Evolutionary conservation across 108 stramenopile genomes (phyloP).

Genomic region (Stephanodiscus minutulus): DNA sequence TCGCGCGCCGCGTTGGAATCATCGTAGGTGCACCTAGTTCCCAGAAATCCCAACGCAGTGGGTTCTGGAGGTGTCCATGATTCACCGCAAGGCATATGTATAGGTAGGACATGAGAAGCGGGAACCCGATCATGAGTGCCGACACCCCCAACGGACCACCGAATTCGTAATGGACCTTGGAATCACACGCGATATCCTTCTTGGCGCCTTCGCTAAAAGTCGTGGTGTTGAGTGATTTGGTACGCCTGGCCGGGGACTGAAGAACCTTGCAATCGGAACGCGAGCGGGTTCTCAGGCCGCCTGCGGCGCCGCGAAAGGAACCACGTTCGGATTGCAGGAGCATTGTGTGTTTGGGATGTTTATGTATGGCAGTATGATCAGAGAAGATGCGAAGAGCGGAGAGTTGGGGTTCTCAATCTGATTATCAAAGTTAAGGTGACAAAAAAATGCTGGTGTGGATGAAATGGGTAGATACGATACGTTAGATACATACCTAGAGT

Average conservation of each 20-base stretch:
- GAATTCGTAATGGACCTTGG: slow-evolving; percentile 47
- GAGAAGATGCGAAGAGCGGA: too few relatives aligned
- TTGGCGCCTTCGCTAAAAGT: slow-evolving; percentile 23
- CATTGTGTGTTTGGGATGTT: neutral
- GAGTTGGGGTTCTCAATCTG: too few relatives aligned
- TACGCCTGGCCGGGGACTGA: neutral
- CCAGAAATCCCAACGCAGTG: slow-evolving; percentile 34
- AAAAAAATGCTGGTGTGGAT: too few relatives aligned
- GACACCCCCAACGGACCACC: slow-evolving; percentile 44
- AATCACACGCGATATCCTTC: slow-evolving; percentile 34
- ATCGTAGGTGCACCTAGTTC: slow-evolving; percentile 21
- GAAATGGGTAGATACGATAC: too few relatives aligned
- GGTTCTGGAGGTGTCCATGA: slow-evolving; percentile 31
- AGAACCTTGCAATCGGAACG: neutral
- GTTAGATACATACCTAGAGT: too few relatives aligned
- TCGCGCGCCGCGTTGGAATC: slow-evolving; percentile 24
- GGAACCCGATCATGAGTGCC: slow-evolving; percentile 42
- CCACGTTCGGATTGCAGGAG: slow-evolving; percentile 37
- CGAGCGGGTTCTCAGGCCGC: slow-evolving; percentile 25
- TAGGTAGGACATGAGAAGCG: slow-evolving; percentile 46
- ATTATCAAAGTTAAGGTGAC: too few relatives aligned
- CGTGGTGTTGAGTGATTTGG: slow-evolving; percentile 9
- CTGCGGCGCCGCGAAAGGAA: slow-evolving; percentile 18
- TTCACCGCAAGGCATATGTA: slow-evolving; percentile 39
- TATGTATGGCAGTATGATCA: neutral